Base-by-base conservation (phyloP, 805 yeast species). In the Grigorovia transvaalensis region DNA sequence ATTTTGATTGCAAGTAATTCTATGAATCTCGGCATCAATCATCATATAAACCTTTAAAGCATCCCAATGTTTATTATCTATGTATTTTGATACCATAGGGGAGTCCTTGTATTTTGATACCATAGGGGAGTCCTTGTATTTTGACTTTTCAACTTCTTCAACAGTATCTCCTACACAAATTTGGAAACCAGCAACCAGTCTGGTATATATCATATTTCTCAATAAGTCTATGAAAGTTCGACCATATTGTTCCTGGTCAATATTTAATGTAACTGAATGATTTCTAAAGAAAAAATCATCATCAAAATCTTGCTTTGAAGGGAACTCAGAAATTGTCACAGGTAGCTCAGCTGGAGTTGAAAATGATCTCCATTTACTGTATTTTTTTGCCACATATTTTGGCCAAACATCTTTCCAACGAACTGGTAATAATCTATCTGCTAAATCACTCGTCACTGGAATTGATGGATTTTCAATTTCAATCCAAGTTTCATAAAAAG, bases 271-370 rank as follows among this genome's bases (percentile, higher is more conserved):
- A 1, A 89, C 84, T 27, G 85, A 86, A 63, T 93, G 95, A n/a
- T 84, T 82, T 58, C 90, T 86, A 59, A 88, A 83, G 1, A 86
- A 80, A 66, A 82, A 91, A 55, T 86, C 82, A 3, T 75, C 74
- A 47, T 83, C 80, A 63, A 90, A 82, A 52, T 87, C 89, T 4
- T 74, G 72, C 12, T 74, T 69, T 0, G 83, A 66, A 0, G 98
- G 97, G 59, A 90, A 90, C 9, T 84, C 74, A 1, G 85, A 79
- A 0, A 95, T 81, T 1, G 88, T 81, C 0, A 87, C 71, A 0
- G 99, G 99, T 27, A 93, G 71, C 7, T 95, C 84, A 0, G 98
- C 97, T 0, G 99, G 99, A 0, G 96, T 81, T 13, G 89, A 84
- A 50, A 95, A 74, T 0, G 98, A 90, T 50, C 88, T 79, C 99